Evolutionary conservation across 495 filamentous ascomycete genomes (phyloP).

Genomic region (Neurospora sp.): DNA sequence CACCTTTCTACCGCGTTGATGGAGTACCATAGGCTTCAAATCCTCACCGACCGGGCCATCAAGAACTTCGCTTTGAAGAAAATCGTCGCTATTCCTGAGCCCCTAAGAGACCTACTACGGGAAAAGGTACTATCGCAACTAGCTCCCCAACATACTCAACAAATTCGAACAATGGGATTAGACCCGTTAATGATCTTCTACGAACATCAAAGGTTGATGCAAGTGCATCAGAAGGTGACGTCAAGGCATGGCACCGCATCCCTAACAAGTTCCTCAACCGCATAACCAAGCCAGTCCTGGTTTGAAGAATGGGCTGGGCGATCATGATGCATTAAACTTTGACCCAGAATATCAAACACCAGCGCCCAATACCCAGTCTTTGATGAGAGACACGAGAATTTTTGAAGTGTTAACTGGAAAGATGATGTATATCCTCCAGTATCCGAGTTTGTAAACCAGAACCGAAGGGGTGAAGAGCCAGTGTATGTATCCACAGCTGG

Average conservation of each 20-base stretch:
- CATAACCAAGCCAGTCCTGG: slow-evolving; percentile 28
- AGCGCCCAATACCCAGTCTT: too few species aligned
- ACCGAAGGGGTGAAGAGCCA: too few species aligned
- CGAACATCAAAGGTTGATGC: slow-evolving; percentile 23
- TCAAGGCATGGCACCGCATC: slow-evolving; percentile 15
- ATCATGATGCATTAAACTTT: too few species aligned
- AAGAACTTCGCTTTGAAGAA: slow-evolving; percentile 17
- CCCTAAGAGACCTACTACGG: slow-evolving; percentile 23
- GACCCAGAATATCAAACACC: too few species aligned
- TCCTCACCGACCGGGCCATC: slow-evolving; percentile 17
- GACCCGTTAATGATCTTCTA: slow-evolving; percentile 33
- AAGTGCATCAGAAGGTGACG: slow-evolving; percentile 13
- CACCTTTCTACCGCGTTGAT: background rate
- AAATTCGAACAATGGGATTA: slow-evolving; percentile 21
- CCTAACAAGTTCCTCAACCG: slow-evolving; percentile 17
- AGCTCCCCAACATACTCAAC: slow-evolving; percentile 15
- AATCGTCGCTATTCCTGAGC: slow-evolving; percentile 19
- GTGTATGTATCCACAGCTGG: too few species aligned
- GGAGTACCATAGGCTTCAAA: background rate
- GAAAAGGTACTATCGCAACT: slow-evolving; percentile 15
- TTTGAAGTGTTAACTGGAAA: too few species aligned
- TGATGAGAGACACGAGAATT: too few species aligned
- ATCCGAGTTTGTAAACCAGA: too few species aligned
- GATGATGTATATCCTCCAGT: too few species aligned
- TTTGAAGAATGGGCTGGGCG: slow-evolving; percentile 14